Evolutionary conservation across 2,329 filamentous ascomycete species (phyloP).

Genomic region (Aphanocladium album): DNA sequence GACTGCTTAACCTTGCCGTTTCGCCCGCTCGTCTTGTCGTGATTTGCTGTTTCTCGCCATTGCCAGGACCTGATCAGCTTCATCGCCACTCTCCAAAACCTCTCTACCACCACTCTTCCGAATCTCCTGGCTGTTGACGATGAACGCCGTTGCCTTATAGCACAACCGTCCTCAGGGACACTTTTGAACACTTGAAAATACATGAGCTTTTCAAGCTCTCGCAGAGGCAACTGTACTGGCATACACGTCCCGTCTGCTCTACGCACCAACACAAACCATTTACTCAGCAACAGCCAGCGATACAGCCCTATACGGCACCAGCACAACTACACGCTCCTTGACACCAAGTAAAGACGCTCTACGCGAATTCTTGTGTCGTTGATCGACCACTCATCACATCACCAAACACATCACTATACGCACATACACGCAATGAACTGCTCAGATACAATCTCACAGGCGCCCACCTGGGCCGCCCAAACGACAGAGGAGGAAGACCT

Average conservation of each 20-base stretch:
- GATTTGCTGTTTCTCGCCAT: neutral
- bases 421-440: conserved; percentile 35
- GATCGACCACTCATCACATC: conserved; percentile 1
- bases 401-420: neutral
- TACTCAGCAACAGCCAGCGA: neutral
- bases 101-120: neutral
- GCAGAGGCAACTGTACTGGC: conserved; percentile 21
- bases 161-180: conserved; percentile 35
- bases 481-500: conserved; percentile 66
- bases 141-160: conserved; percentile 32
- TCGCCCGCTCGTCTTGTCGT: neutral
- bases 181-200: conserved; percentile 8
- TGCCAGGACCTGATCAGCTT: neutral
- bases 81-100: neutral
- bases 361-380: conserved; percentile 11
- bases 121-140: conserved; percentile 19
- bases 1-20: neutral
- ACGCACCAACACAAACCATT: conserved; percentile 16
- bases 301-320: neutral
- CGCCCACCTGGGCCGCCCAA: conserved; percentile 29
- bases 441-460: conserved; percentile 20
- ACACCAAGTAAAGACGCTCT: conserved; percentile 1
- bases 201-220: neutral
- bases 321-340: neutral
- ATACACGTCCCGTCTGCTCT: conserved; percentile 20